phyloP scores from a whole-genome alignment of 1,284 basidiomycete species.

The Sanghuangporus baumii region DNA sequence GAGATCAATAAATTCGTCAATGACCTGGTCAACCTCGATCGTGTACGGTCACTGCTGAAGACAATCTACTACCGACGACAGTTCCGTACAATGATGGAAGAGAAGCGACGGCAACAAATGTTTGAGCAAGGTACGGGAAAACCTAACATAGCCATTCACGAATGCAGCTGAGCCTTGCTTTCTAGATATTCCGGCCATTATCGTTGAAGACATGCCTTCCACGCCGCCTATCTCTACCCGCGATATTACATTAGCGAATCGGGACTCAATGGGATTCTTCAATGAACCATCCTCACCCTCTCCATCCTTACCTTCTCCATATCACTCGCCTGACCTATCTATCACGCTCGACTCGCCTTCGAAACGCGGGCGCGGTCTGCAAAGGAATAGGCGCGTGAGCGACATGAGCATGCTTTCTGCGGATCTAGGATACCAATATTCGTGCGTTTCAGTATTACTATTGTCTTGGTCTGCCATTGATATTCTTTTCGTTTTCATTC shows the following conservation, averaged over 20 bases:
- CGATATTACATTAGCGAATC: conserved; percentile 48
- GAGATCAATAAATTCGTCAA: conserved; percentile 76
- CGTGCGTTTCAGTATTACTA: conserved; percentile 33
- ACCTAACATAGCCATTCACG: too few species aligned
- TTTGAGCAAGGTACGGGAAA: conserved; percentile 28
- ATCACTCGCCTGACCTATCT: conserved; percentile 43
- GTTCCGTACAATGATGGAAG: conserved; percentile 48
- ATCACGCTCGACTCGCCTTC: conserved; percentile 38
- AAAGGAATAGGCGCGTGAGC: conserved; percentile 48
- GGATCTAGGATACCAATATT: conserved; percentile 43
- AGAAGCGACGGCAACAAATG: conserved; percentile 30
- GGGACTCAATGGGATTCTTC: conserved; percentile 28
- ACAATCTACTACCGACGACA: conserved; percentile 71
- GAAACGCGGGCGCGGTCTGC: conserved; percentile 36
- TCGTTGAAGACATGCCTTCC: conserved; percentile 51
- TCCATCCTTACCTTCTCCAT: conserved; percentile 36
- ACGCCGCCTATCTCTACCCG: conserved; percentile 46
- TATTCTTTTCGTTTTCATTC: neutral
- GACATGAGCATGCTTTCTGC: conserved; percentile 57
- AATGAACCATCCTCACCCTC: conserved; percentile 34
- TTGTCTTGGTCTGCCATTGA: conserved; percentile 5
- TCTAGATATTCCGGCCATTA: conserved; percentile 60
- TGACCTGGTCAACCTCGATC: conserved; percentile 80
- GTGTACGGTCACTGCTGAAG: conserved; percentile 71
- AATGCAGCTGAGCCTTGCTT: too few species aligned